Conservation (phyloP, 495 filamentous ascomycete species). For the Neurospora hispaniola region DNA sequence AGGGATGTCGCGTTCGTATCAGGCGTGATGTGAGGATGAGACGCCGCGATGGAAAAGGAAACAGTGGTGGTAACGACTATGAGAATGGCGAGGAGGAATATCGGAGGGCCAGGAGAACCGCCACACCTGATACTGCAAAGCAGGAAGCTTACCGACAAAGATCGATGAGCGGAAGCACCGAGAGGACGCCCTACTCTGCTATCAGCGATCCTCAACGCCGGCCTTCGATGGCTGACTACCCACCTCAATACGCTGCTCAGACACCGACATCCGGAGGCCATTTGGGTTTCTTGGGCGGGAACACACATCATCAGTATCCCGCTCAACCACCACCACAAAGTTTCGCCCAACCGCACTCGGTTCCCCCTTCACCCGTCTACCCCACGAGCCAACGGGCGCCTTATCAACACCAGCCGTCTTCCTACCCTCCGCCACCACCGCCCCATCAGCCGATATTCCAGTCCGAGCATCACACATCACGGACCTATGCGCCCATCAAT, state of each 20-base stretch:
- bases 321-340: conserved; percentile 30
- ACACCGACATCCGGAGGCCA: conserved; percentile 25
- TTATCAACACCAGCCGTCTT: conserved; percentile 16
- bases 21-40: conserved; percentile 96
- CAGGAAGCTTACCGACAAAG: conserved; percentile 54
- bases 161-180: conserved; percentile 63
- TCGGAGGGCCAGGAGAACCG: conserved; percentile 44
- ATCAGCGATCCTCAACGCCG: conserved; percentile 37
- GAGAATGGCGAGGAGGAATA: conserved; percentile 59
- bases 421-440: conserved; percentile 32
- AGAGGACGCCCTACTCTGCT: conserved; percentile 34
- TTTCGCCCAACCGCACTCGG: conserved; percentile 36
- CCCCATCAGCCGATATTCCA: conserved; percentile 27
- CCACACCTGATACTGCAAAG: conserved; percentile 47
- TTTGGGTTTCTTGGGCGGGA: conserved; percentile 23
- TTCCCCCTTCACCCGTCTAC: conserved; percentile 34
- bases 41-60: conserved; percentile 61
- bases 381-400: conserved; percentile 17
- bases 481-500: conserved; percentile 18
- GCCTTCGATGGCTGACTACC: conserved; percentile 44
- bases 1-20: conserved; percentile 94
- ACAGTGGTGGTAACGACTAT: conserved; percentile 46
- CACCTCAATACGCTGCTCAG: conserved; percentile 30
- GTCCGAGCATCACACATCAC: conserved; percentile 17
- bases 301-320: conserved; percentile 20